Evolutionary conservation across 1,284 basidiomycete genomes (phyloP).

Genomic region (Ceratobasidium sp.): DNA sequence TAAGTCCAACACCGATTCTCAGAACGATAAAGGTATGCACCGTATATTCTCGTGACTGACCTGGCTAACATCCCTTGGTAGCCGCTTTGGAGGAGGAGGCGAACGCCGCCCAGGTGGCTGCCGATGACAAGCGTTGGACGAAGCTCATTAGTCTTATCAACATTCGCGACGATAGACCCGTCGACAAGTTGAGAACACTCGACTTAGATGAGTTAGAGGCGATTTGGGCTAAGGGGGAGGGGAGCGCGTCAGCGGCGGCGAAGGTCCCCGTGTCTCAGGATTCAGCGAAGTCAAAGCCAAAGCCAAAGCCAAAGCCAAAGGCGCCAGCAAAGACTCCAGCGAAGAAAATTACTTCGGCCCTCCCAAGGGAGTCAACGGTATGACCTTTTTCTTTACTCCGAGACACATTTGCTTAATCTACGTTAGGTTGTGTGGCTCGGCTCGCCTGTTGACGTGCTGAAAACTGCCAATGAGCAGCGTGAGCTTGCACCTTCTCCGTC

Average conservation of each 20-base stretch:
- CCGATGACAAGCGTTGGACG: too few relatives aligned
- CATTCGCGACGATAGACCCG: background rate
- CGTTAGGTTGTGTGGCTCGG: background rate
- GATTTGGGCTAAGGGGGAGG: background rate
- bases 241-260: background rate
- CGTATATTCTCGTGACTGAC: too few relatives aligned
- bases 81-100: background rate
- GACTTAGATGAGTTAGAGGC: background rate
- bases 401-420: background rate
- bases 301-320: too few relatives aligned
- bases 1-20: background rate
- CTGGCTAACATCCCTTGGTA: background rate
- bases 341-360: background rate
- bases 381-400: background rate
- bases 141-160: background rate
- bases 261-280: background rate
- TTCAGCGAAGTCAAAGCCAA: background rate
- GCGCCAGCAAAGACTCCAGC: background rate
- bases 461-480: background rate
- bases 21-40: too few relatives aligned
- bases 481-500: background rate
- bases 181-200: background rate
- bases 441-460: background rate
- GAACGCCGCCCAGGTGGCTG: too few relatives aligned
- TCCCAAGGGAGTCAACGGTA: background rate